These are phyloP conservation scores for Schrenkiella parvula DNA, from an alignment of 345 rosid genomes.

Conservation along the genomic window DNA sequence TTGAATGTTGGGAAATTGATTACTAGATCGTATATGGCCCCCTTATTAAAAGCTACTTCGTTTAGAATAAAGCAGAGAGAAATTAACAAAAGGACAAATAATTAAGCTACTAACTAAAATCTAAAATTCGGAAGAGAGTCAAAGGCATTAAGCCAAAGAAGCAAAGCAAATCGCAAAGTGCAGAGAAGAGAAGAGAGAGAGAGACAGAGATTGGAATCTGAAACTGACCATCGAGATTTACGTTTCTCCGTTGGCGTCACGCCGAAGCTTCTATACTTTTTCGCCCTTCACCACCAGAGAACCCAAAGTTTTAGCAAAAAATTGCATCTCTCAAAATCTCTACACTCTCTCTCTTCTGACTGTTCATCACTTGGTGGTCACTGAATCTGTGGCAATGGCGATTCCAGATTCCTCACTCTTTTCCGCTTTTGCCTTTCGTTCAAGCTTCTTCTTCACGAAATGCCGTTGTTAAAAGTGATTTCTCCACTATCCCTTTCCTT, in stretches of 20 bases:
- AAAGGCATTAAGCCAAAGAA: conserved; percentile 22
- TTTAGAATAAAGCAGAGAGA: background rate
- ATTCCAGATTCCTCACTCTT: conserved; percentile 30
- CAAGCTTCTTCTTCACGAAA: conserved; percentile 33
- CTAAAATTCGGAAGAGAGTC: conserved; percentile 22
- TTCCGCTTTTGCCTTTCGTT: conserved; percentile 21
- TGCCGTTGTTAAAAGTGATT: conserved; percentile 33
- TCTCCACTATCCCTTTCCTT: conserved; percentile 14
- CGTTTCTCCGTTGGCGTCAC: conserved; percentile 38
- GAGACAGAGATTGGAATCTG: conserved; percentile 23
- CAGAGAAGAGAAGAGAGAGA: conserved; percentile 26
- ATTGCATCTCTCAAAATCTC: background rate
- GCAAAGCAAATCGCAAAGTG: conserved; percentile 26
- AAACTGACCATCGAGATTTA: conserved; percentile 38
- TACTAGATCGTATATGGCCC: background rate
- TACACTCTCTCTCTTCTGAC: background rate
- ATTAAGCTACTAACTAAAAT: background rate
- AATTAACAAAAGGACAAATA: conserved; percentile 19
- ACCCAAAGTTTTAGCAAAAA: conserved; percentile 12
- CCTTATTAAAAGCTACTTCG: conserved; percentile 5
- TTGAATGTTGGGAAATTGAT: background rate
- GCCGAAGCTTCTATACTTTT: conserved; percentile 27
- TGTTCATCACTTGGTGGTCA: conserved; percentile 12
- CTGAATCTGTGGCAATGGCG: conserved; percentile 33
- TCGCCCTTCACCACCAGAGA: conserved; percentile 16